Conservation (phyloP, 805 yeast genomes). For the Ogataea kodamae region DNA sequence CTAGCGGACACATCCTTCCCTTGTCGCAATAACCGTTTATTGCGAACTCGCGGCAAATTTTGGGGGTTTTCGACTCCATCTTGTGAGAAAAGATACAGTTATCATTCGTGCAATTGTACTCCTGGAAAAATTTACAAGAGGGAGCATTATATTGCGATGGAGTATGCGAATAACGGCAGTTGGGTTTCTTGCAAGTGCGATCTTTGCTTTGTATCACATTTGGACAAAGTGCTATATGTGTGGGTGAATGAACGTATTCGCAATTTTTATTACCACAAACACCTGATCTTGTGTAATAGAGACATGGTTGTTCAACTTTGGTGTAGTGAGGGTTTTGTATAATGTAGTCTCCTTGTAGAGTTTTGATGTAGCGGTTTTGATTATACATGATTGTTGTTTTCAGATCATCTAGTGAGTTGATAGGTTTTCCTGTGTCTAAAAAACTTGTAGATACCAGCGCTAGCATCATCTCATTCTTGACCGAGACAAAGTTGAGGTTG, state of each 20-base stretch:
- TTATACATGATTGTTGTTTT: slow-evolving; percentile 17
- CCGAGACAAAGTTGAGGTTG: slow-evolving; percentile 42
- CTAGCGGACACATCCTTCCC: slow-evolving; percentile 54
- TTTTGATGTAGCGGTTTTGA: slow-evolving; percentile 21
- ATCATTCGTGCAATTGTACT: slow-evolving; percentile 44
- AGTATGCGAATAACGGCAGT: slow-evolving; percentile 56
- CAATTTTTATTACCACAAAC: slow-evolving; percentile 53
- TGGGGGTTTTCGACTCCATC: slow-evolving; percentile 35
- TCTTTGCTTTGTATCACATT: slow-evolving; percentile 37
- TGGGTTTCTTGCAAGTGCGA: slow-evolving; percentile 43
- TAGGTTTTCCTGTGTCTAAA: slow-evolving; percentile 12
- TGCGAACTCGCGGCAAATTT: slow-evolving; percentile 63
- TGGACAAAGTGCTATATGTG: slow-evolving; percentile 52
- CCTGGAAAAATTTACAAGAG: slow-evolving; percentile 50
- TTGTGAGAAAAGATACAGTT: slow-evolving; percentile 52
- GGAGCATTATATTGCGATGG: slow-evolving; percentile 60
- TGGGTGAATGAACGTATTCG: slow-evolving; percentile 48
- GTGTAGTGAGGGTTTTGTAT: slow-evolving; percentile 11
- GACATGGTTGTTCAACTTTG: slow-evolving; percentile 16
- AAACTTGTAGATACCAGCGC: slow-evolving; percentile 34
- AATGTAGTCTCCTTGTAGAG: slow-evolving; percentile 25
- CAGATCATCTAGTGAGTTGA: slow-evolving; percentile 20
- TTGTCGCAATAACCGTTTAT: slow-evolving; percentile 63
- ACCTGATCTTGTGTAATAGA: slow-evolving; percentile 38
- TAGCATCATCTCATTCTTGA: slow-evolving; percentile 38